Evolutionary conservation across 257 asterid genomes (phyloP).

Genomic region (Penstemon davidsonii): DNA sequence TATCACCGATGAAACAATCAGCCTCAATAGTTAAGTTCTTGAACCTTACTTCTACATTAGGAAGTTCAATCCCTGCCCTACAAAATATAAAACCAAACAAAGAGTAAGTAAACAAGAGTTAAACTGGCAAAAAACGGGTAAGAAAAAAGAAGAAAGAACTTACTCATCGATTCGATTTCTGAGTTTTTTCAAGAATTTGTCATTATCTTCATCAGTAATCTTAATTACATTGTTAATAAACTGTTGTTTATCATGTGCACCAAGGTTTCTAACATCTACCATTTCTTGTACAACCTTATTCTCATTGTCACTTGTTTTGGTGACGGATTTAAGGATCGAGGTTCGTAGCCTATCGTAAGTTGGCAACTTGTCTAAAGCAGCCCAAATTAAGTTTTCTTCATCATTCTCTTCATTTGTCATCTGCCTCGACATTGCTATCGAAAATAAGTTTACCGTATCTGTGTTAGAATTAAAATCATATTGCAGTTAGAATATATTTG

Average conservation of each 20-base stretch:
- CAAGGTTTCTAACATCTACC: slow-evolving; percentile 50
- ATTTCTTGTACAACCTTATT: slow-evolving; percentile 34
- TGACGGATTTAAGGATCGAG: slow-evolving; percentile 39
- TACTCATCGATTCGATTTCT: slow-evolving; percentile 55
- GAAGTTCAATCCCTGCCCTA: slow-evolving; percentile 61
- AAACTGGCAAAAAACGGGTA: not conserved
- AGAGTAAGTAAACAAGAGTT: not conserved
- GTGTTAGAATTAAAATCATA: slow-evolving; percentile 25
- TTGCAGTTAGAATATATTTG: slow-evolving; percentile 20
- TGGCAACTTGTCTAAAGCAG: slow-evolving; percentile 50
- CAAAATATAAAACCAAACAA: not conserved
- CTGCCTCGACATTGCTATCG: slow-evolving; percentile 32
- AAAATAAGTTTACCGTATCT: slow-evolving; percentile 26
- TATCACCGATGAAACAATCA: slow-evolving; percentile 53
- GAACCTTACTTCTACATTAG: slow-evolving; percentile 61
- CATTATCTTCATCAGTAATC: slow-evolving; percentile 62
- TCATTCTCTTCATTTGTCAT: slow-evolving; percentile 36
- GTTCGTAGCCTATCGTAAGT: slow-evolving; percentile 49
- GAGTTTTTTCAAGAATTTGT: slow-evolving; percentile 44
- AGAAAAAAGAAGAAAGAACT: slow-evolving; percentile 4
- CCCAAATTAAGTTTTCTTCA: slow-evolving; percentile 54
- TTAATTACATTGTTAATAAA: slow-evolving; percentile 51
- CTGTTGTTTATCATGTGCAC: slow-evolving; percentile 41
- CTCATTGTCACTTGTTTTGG: slow-evolving; percentile 25
- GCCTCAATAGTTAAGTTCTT: slow-evolving; percentile 55